These are phyloP conservation scores for Musa schizocarpa DNA, from an alignment of 176 grass and related monocot species.

Conservation along the genomic window DNA sequence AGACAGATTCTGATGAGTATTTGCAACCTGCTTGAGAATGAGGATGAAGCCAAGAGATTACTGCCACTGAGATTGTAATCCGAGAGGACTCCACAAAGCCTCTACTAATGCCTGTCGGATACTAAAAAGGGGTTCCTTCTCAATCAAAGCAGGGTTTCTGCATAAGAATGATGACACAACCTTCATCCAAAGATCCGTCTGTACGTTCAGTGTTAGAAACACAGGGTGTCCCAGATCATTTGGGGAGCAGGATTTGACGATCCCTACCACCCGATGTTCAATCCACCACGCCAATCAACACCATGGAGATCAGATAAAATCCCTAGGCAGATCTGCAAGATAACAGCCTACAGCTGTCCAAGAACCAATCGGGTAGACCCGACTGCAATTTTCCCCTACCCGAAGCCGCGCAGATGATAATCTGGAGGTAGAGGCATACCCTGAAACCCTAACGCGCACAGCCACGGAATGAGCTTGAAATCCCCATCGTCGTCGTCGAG, in stretches of 20 bases:
- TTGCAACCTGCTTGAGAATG: slow-evolving; percentile 34
- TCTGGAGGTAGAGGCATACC: neutral
- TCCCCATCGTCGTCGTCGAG: too few relatives aligned
- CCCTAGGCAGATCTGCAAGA: neutral
- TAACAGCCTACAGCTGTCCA: slow-evolving; percentile 24
- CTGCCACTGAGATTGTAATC: slow-evolving; percentile 15
- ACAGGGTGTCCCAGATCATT: slow-evolving; percentile 55
- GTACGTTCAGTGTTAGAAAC: slow-evolving; percentile 50
- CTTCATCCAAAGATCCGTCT: neutral
- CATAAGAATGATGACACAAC: neutral
- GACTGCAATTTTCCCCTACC: slow-evolving; percentile 15
- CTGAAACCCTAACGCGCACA: too few relatives aligned
- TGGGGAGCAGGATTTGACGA: slow-evolving; percentile 46
- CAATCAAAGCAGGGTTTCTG: neutral
- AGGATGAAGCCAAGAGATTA: slow-evolving; percentile 39
- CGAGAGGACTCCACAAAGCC: slow-evolving; percentile 32
- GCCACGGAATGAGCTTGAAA: too few relatives aligned
- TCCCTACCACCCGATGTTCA: slow-evolving; percentile 45
- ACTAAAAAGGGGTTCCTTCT: slow-evolving; percentile 19
- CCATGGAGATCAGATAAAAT: slow-evolving; percentile 2
- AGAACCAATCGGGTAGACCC: slow-evolving; percentile 26
- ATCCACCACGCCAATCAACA: neutral
- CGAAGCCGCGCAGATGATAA: neutral
- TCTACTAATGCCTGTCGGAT: slow-evolving; percentile 24
- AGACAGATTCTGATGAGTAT: neutral